These are phyloP conservation scores for Fusarium albidum DNA, from an alignment of 2,329 filamentous ascomycete species.

Conservation along the genomic window DNA sequence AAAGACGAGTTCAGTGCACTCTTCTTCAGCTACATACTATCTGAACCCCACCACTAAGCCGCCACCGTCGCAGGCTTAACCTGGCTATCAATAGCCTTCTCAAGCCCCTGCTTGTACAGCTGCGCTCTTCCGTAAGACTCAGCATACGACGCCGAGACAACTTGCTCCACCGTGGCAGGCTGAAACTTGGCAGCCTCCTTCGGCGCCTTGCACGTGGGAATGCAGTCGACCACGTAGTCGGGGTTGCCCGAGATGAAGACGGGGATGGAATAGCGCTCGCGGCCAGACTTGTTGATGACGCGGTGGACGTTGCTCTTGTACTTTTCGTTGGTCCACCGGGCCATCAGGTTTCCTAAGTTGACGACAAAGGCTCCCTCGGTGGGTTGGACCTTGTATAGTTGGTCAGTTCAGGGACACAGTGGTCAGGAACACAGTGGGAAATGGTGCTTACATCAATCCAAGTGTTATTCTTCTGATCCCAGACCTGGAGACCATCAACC, in stretches of 20 bases:
- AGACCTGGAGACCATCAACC: conserved; percentile 60
- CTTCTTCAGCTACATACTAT: too few relatives aligned
- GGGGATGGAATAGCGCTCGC: conserved; percentile 63
- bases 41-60: too few relatives aligned
- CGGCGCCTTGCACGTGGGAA: conserved; percentile 41
- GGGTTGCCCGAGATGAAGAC: conserved; percentile 65
- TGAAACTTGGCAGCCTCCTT: conserved; percentile 40
- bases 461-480: conserved; percentile 50
- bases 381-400: conserved; percentile 47
- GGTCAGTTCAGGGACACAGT: background rate
- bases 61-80: conserved; percentile 3
- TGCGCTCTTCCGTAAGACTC: conserved; percentile 46
- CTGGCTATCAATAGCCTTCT: conserved; percentile 16
- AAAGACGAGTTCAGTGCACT: too few relatives aligned
- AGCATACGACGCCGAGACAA: conserved; percentile 44
- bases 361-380: conserved; percentile 58
- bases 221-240: conserved; percentile 49
- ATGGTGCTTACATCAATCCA: conserved; percentile 55
- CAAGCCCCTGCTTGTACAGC: conserved; percentile 43
- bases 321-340: conserved; percentile 58
- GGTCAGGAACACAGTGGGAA: too few relatives aligned
- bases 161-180: conserved; percentile 44
- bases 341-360: conserved; percentile 60
- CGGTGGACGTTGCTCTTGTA: conserved; percentile 64
- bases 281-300: conserved; percentile 60